These are phyloP conservation scores for Polyporus tsugae DNA, from an alignment of 1,284 basidiomycete species.

Conservation along the genomic window DNA sequence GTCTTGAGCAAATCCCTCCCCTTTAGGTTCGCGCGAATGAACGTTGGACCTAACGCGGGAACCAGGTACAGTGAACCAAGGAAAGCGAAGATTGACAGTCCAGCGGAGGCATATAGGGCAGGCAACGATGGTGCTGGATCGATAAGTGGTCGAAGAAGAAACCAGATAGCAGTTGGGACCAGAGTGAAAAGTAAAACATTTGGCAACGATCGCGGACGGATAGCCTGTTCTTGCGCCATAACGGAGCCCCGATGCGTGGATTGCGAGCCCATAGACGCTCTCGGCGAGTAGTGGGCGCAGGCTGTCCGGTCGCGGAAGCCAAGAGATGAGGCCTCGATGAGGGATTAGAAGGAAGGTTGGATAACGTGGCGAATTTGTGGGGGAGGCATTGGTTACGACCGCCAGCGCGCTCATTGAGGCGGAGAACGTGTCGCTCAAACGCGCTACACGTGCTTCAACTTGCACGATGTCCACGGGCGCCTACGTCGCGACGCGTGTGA, in stretches of 20 bases:
- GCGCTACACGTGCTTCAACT: slow-evolving; percentile 10
- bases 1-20: slow-evolving; percentile 86
- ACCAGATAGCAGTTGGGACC: slow-evolving; percentile 73
- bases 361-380: not conserved
- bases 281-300: not conserved
- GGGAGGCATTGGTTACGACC: slow-evolving; percentile 4
- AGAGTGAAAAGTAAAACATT: slow-evolving; percentile 60
- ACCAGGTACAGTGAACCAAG: slow-evolving; percentile 77
- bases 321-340: too few relatives aligned
- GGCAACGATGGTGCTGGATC: slow-evolving; percentile 74
- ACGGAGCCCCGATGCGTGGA: not conserved
- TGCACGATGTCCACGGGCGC: not conserved
- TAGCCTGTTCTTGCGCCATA: slow-evolving; percentile 34
- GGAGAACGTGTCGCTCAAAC: slow-evolving; percentile 4
- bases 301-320: not conserved
- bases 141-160: slow-evolving; percentile 71
- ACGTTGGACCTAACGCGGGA: slow-evolving; percentile 77
- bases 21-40: slow-evolving; percentile 79
- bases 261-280: not conserved
- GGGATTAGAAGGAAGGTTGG: not conserved
- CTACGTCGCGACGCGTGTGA: not conserved
- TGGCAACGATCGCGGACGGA: slow-evolving; percentile 61
- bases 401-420: not conserved
- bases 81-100: slow-evolving; percentile 84
- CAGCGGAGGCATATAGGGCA: slow-evolving; percentile 76